A percentile compares a stretch with the other conserved stretches of the same genome.
Conservation (phyloP, 2,329 filamentous ascomycete species). For the Phyllosticta citrichinensis region DNA sequence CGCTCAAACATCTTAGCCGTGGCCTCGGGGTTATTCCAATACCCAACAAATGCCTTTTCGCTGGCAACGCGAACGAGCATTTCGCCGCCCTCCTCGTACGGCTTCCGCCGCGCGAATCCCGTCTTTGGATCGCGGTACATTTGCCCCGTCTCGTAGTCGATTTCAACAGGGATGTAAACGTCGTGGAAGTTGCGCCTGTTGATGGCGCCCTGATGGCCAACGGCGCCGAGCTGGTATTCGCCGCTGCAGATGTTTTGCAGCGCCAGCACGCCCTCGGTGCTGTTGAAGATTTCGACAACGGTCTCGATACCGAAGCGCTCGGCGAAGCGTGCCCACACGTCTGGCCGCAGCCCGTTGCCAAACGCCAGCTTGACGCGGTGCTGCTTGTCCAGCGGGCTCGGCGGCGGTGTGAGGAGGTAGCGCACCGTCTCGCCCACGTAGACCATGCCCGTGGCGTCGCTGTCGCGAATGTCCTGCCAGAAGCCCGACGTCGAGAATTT, state of each 20-base stretch:
- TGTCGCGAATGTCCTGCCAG: slow-evolving; percentile 62
- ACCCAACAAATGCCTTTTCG: slow-evolving; percentile 39
- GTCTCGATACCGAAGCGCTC: slow-evolving; percentile 53
- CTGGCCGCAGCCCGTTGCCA: slow-evolving; percentile 58
- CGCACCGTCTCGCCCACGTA: slow-evolving; percentile 72
- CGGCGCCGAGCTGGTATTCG: slow-evolving; percentile 50
- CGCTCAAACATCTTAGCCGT: slow-evolving; percentile 47
- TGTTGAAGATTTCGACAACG: slow-evolving; percentile 68
- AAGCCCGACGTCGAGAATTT: slow-evolving; percentile 63
- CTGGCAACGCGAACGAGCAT: background rate
- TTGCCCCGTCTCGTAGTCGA: slow-evolving; percentile 50
- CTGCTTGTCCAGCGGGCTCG: slow-evolving; percentile 47
- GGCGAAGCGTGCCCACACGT: slow-evolving; percentile 57
- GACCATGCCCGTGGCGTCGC: slow-evolving; percentile 53
- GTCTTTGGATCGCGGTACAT: slow-evolving; percentile 9
- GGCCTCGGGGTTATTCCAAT: slow-evolving; percentile 57
- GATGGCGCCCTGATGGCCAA: slow-evolving; percentile 62
- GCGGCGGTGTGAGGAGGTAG: slow-evolving; percentile 60
- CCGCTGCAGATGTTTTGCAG: slow-evolving; percentile 48
- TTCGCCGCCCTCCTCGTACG: slow-evolving; percentile 33
- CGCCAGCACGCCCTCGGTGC: slow-evolving; percentile 59
- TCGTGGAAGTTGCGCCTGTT: slow-evolving; percentile 44
- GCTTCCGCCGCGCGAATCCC: slow-evolving; percentile 41
- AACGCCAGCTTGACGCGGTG: slow-evolving; percentile 52
- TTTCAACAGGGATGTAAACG: slow-evolving; percentile 53